Base-by-base conservation (phyloP, 2,329 filamentous ascomycete species). In the Sordariomycetes sp. region DNA sequence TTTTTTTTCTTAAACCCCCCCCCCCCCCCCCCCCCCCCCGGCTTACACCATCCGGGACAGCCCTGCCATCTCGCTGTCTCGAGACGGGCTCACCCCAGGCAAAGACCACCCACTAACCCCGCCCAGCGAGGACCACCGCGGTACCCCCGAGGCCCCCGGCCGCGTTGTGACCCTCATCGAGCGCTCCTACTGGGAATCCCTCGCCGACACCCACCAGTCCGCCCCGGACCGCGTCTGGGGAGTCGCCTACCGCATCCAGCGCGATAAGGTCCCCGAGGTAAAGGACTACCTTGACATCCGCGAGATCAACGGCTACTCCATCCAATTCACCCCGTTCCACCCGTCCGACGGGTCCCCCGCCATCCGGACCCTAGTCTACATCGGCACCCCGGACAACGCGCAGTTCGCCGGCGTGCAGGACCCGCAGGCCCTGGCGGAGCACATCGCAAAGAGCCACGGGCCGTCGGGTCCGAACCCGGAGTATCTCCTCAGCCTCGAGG, bases 281-380 rank as follows among this genome's bases (percentile, higher is more conserved):
- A 86, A 89, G 63, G 80, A 85, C 59, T 96, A 96, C 69, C 87
- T 99, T 53, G 91, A 97, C 70, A 92, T 96, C 62, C 86, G 94
- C 52, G 94, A 99, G 72, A 96, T 97, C 67, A 96, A 97, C 72
- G 94, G 94, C 28, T 99, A 99, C 72, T 89, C 85, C 57, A 95
- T 96, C 62, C 91, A 96, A 71, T 89, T 90, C 70, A 89, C 90
- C 32, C 83, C 87, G 0, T 96, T 97, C 69, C 77, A 91, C 64
- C 84, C 86, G 7, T 67, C 70, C 50, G 69, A 74, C 61, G 66
- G 66, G 28, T 65, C 67, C 15, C 58, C 66, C 3, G 63, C 70
- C 22, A 78, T 82, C 64, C 70, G 67, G 57, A 77, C 79, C 59
- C 80, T 96, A 61, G 89, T 95, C 1, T 99, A 99, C 70, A 97